Evolutionary conservation across 768 basidiomycete species (phyloP).

Genomic region (Trametes elegans): DNA sequence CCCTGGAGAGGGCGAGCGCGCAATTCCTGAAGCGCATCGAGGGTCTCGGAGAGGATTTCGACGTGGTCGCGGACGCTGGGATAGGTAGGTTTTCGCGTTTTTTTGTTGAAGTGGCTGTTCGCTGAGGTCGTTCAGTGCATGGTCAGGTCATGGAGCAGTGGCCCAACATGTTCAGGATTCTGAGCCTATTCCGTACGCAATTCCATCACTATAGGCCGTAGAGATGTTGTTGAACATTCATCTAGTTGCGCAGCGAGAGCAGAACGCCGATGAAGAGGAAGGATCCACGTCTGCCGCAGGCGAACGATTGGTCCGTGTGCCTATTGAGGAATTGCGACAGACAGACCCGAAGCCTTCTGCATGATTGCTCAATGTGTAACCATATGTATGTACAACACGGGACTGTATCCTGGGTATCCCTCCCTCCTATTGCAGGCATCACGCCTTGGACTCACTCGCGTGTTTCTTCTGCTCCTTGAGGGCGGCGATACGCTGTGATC

Average conservation of each 20-base stretch:
- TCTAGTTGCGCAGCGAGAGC: conserved; percentile 50
- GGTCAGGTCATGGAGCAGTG: conserved; percentile 78
- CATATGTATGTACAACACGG: neutral
- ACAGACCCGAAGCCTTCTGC: conserved; percentile 22
- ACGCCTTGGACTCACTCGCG: conserved; percentile 29
- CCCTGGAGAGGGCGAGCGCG: conserved; percentile 62
- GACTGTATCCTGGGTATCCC: conserved; percentile 10
- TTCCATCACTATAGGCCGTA: neutral
- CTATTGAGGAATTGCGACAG: conserved; percentile 60
- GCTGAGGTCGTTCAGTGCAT: conserved; percentile 47
- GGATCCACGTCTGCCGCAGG: conserved; percentile 35
- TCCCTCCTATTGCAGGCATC: neutral
- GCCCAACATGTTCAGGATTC: conserved; percentile 81
- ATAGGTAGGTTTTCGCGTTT: conserved; percentile 42
- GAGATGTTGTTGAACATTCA: neutral
- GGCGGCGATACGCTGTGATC: conserved; percentile 64
- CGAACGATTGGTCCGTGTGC: conserved; percentile 70
- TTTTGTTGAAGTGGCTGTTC: neutral
- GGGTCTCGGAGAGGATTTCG: conserved; percentile 66
- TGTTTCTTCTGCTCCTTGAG: conserved; percentile 80
- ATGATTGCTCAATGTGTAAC: neutral
- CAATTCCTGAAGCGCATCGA: conserved; percentile 68
- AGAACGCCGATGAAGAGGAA: conserved; percentile 28
- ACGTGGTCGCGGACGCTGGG: conserved; percentile 76
- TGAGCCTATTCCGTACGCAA: conserved; percentile 64